These are phyloP conservation scores for Drechslera avenae DNA, from an alignment of 2,329 filamentous ascomycete species.

Conservation along the genomic window DNA sequence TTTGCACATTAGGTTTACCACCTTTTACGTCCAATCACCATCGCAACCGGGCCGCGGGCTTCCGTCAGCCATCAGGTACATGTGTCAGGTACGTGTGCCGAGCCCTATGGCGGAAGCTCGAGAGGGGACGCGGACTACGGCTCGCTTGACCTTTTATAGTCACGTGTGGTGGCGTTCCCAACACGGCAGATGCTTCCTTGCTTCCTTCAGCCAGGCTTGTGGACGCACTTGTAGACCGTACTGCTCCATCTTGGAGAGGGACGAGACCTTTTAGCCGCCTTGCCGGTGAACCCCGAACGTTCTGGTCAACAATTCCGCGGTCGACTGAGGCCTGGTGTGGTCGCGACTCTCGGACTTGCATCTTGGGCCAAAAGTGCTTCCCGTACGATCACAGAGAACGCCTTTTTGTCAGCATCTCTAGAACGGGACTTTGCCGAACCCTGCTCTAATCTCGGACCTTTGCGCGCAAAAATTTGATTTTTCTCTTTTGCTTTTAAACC, in stretches of 20 bases:
- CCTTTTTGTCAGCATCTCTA: constrained; percentile 1
- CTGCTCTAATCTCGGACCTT: too few relatives aligned
- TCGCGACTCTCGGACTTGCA: neutral
- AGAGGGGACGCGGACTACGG: neutral
- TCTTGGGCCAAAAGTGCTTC: too few relatives aligned
- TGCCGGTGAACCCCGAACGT: too few relatives aligned
- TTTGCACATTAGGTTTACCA: constrained; percentile 2
- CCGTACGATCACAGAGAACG: neutral
- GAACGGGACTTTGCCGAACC: neutral
- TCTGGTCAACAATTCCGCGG: too few relatives aligned
- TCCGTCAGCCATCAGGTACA: constrained; percentile 6
- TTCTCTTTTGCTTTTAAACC: constrained; percentile 1
- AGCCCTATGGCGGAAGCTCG: constrained; percentile 1
- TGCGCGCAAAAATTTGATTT: neutral
- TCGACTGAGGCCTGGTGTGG: neutral
- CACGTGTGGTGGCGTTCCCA: constrained; percentile 13
- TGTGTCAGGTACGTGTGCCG: constrained; percentile 5
- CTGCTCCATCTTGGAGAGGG: neutral
- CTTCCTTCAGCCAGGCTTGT: neutral
- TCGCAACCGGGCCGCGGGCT: constrained; percentile 10
- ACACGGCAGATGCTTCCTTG: constrained; percentile 13
- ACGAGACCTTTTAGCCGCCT: constrained; percentile 6
- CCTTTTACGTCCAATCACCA: neutral
- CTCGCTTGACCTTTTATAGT: constrained; percentile 4
- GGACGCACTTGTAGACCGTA: neutral